phyloP scores from a whole-genome alignment of 2,329 filamentous ascomycete genomes.

The Eurotiales sp. region DNA sequence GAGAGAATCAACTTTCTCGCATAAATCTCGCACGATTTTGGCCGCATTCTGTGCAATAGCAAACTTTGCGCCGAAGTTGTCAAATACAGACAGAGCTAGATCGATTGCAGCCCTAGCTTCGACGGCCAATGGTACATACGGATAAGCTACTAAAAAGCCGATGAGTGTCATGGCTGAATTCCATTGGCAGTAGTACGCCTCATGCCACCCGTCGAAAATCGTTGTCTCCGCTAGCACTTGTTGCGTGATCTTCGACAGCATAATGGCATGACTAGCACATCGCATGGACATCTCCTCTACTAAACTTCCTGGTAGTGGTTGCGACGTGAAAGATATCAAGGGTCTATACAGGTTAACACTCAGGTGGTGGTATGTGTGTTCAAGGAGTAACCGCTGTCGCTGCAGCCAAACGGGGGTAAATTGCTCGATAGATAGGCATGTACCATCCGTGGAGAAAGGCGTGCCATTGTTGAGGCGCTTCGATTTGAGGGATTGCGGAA shows the following conservation, averaged over 20 bases:
- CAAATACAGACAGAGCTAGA: slow-evolving; percentile 37
- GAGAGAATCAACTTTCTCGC: slow-evolving; percentile 14
- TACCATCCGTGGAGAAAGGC: slow-evolving; percentile 1
- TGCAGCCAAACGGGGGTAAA: slow-evolving; percentile 8
- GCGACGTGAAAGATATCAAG: slow-evolving; percentile 6
- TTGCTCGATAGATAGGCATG: slow-evolving; percentile 1
- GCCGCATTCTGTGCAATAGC: slow-evolving; percentile 36
- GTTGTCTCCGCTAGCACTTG: neutral
- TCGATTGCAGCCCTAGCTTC: slow-evolving; percentile 27
- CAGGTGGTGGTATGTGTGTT: slow-evolving; percentile 10
- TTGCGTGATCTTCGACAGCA: slow-evolving; percentile 7
- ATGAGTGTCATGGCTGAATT: slow-evolving; percentile 31
- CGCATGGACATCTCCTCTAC: neutral
- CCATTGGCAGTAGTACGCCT: slow-evolving; percentile 28
- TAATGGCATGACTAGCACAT: slow-evolving; percentile 4
- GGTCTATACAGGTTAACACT: slow-evolving; percentile 5
- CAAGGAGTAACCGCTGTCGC: slow-evolving; percentile 10
- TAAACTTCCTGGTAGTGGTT: neutral
- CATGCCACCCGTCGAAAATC: slow-evolving; percentile 25
- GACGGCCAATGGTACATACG: slow-evolving; percentile 5
- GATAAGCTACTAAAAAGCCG: slow-evolving; percentile 32
- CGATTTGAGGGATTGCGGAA: slow-evolving; percentile 1
- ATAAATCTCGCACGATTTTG: slow-evolving; percentile 17
- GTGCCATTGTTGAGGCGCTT: slow-evolving; percentile 1
- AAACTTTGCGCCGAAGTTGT: slow-evolving; percentile 33